Evolutionary conservation across 148 eudicot genomes (phyloP), one percentile per base, ranked within the genome.

Genomic region (Dianthus caryophyllus): DNA sequence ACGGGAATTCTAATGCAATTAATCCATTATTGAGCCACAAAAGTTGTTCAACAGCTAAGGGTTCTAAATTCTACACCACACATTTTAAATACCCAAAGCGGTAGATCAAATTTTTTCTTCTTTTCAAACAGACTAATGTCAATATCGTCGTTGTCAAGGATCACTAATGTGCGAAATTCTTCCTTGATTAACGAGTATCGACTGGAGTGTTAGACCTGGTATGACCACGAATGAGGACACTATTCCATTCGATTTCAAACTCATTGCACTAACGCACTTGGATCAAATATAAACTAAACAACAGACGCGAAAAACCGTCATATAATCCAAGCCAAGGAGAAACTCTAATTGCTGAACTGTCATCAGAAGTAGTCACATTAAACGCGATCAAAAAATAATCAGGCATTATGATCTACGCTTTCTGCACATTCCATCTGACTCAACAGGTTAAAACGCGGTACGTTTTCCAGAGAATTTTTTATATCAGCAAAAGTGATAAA

Each of bases 11-110:
- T 41, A 29, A 18, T 33, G 21, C 49, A 20, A 56, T 21, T 11
- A 64, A 63, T 7, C 14, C 41, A 63, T 26, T 17, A 71, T 39
- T 24, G 63, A 60, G 73, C 66, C 9, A 38, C 30, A 33, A 2
- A 61, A 8, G 12, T 18, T n/a, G 43, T 41, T 21, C 27, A 21
- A 58, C 6, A 58, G 29, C 41, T 15, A 58, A 58, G 22, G 29
- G 26, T 25, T 55, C 14, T 12, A 49, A 0, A 49, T 16, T 49
- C 2, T 49, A 49, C 0, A 0, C 6, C 52, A 49, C 15, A 25
- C 59, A 12, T 9, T 54, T 24, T 0, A 2, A 52, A 5, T 21
- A 52, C 1, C 57, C 29, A 7, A 51, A 1, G 13, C 21, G 11
- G 11, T 51, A 18, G 6, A 30, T 6, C 8, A 58, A 36, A 27